A percentile compares a stretch with the other conserved stretches of the same genome.
Evolutionary conservation across 2,329 filamentous ascomycete species (phyloP).

Genomic region (Chaetomiaceae sp.): DNA sequence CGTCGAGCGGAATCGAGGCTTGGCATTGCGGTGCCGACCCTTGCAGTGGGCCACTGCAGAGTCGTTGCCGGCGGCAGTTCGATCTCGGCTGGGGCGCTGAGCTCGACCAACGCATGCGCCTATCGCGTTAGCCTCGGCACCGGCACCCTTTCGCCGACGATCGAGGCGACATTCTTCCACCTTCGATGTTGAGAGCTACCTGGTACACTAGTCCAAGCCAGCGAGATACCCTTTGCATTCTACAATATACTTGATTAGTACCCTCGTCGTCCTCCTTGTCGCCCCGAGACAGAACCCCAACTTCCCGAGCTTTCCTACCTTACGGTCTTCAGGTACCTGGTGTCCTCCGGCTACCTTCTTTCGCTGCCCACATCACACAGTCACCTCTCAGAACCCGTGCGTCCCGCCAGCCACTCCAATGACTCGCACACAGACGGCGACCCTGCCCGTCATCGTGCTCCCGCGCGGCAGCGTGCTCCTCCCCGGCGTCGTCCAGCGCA

Average conservation of each 20-base stretch:
- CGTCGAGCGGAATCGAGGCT: background rate
- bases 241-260: too few relatives aligned
- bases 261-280: too few relatives aligned
- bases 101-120: too few relatives aligned
- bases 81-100: background rate
- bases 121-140: conserved; percentile 8
- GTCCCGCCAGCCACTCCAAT: conserved; percentile 15
- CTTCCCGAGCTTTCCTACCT: too few relatives aligned
- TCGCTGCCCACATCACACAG: background rate
- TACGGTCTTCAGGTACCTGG: too few relatives aligned
- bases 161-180: background rate
- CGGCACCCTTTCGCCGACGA: background rate
- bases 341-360: background rate
- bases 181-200: conserved; percentile 1
- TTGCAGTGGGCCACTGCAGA: too few relatives aligned
- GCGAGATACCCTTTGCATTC: background rate
- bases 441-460: conserved; percentile 75
- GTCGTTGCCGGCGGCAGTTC: background rate
- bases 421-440: conserved; percentile 38
- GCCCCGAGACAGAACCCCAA: too few relatives aligned
- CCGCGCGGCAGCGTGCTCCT: conserved; percentile 76
- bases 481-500: conserved; percentile 78
- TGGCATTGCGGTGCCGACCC: background rate
- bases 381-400: background rate
- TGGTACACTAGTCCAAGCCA: background rate